Evolutionary conservation across 805 yeast genomes (phyloP), one percentile per base, ranked within the genome.

Genomic region (Lachancea cidri): DNA sequence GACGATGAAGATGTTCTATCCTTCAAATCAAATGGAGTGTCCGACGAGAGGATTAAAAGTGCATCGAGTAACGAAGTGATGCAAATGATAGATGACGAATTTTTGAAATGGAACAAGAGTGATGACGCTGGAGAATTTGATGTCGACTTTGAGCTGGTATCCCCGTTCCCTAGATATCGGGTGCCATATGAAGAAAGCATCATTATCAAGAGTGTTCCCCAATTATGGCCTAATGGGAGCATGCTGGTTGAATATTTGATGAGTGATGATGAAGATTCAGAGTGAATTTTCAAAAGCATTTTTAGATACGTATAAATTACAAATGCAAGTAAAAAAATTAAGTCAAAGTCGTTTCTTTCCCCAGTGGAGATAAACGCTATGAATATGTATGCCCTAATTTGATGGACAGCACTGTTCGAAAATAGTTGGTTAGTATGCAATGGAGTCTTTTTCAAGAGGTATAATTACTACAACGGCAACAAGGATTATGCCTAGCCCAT

Each of bases 151-250:
- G 74, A 71, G 41, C 61, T 85, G 25, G 71, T 72, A 2, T 74
- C 83, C 3, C 79, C 86, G 2, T 73, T 79, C 57, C 88, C 88
- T 3, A 71, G 86, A 46, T 68, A 59, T 35, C 60, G 64, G n/a
- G 57, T 84, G 13, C 68, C 65, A 3, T 44, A 52, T 4, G 65
- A 64, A 22, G 44, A 54, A 11, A 52, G 55, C 0, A 39, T 44
- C 15, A 18, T 39, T 2, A 58, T 83, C 4, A 55, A 53, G 22
- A 73, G 75, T 24, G 69, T 68, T 29, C 50, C 63, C 1, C 65
- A 72, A 29, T 55, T 83, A n/a, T 79, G 76, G 74, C 93, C 93
- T n/a, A 81, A 72, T 51, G 88, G 88, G 1, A 81, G 76, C 47
- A 50, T 83, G 18, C 60, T 82, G 38, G 73, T 79, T 3, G 84